Base-by-base conservation (phyloP, 2,329 filamentous ascomycete genomes). In the Aspergillus chevalieri region DNA sequence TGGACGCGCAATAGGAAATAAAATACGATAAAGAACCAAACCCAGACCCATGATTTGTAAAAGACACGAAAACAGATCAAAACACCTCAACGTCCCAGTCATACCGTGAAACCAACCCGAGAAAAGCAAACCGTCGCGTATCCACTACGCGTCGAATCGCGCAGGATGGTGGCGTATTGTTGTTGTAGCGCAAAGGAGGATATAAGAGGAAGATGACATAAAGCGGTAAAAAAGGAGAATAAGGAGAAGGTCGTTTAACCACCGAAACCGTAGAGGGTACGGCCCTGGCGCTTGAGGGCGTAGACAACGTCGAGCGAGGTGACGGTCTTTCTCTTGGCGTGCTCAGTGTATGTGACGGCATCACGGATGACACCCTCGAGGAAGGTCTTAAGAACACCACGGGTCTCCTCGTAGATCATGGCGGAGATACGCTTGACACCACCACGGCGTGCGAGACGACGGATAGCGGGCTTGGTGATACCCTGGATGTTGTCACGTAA, bases 391-490 rank as follows among this genome's bases (percentile, higher is more conserved):
- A 89, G 80, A 65, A 89, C 86, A 80, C 84, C 84, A 69, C 86
- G 85, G 65, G 86, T 89, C 79, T 89, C 84, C 72, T 87, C 85
- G 79, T 89, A 89, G 78, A 89, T 89, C 85, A 87, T 94, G 73
- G 91, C 91, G 68, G 90, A 95, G 70, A 96, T 96, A 95, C 91
- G 91, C 89, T 96, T 96, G 83, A 96, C 91, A 91, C 91, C 91
- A 77, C 91, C 91, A 93, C 91, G 90, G 79, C 91, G 91, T 61
- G 91, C 91, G 74, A 96, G 90, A 94, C 91, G 91, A 69, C 91
- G 87, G 78, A 96, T 96, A 68, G 91, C 91, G 67, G 91, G 91
- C 87, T 96, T 96, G 71, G 91, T 96, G 73, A 96, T 96, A 79
- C 91, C 91, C 81, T 96, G 91, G 72, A 96, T 96, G 87, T 95